Percentiles rank a stretch among this genome's conserved stretches.
These are phyloP conservation scores for Neopestalotiopsis sp. DNA, from an alignment of 2,329 filamentous ascomycete genomes.

Conservation along the genomic window DNA sequence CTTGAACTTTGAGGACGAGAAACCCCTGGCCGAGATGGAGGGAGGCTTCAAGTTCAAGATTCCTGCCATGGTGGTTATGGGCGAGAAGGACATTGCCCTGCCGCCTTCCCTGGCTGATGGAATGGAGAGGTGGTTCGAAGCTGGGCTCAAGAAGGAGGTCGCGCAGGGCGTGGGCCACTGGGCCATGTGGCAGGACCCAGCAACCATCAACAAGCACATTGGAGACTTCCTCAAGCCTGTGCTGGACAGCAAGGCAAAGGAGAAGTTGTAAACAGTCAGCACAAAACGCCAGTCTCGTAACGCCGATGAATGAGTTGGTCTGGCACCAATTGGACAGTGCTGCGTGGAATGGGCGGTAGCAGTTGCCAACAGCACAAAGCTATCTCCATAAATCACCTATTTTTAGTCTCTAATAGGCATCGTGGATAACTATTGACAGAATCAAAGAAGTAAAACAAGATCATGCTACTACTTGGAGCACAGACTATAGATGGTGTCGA, in stretches of 20 bases:
- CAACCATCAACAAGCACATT: conserved; percentile 72
- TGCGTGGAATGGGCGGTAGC: not conserved
- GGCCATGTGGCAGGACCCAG: conserved; percentile 77
- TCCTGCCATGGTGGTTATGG: conserved; percentile 78
- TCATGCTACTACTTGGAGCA: not conserved
- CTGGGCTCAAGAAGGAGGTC: conserved; percentile 70
- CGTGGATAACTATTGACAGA: not conserved
- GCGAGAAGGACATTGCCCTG: conserved; percentile 73
- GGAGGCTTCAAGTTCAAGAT: conserved; percentile 62
- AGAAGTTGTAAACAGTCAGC: conserved; percentile 38
- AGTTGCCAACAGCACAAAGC: not conserved
- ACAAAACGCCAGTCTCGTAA: not conserved
- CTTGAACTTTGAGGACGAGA: conserved; percentile 80
- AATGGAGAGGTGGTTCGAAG: conserved; percentile 72
- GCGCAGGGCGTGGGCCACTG: conserved; percentile 70
- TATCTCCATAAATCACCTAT: not conserved
- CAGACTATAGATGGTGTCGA: not conserved
- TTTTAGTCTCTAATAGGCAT: not conserved
- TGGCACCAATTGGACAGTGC: not conserved
- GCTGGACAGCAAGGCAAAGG: conserved; percentile 38
- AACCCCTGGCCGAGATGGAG: conserved; percentile 61
- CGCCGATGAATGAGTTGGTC: not conserved
- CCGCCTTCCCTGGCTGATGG: conserved; percentile 71
- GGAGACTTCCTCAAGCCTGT: conserved; percentile 69
- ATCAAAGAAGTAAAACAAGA: not conserved